Evolutionary conservation across 352 stramenopile genomes (phyloP).

Genomic region (Phytophthora colocasiae): DNA sequence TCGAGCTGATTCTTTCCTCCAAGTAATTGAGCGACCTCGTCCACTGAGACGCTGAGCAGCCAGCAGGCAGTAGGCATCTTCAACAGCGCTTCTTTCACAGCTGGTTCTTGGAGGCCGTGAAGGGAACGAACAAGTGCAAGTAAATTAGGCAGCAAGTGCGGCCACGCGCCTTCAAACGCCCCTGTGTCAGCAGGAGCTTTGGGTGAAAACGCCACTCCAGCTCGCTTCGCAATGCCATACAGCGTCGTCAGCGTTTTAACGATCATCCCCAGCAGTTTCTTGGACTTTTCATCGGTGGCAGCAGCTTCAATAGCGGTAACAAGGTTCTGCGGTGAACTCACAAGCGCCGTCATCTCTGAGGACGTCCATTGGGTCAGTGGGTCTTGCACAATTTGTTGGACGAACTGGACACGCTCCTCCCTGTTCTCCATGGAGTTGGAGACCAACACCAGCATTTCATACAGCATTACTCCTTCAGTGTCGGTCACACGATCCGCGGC

Average conservation of each 20-base stretch:
- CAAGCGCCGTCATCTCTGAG: constrained; percentile 68
- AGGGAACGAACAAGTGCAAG: constrained; percentile 63
- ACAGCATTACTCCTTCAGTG: constrained; percentile 78
- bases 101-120: constrained; percentile 62
- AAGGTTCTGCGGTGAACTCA: constrained; percentile 61
- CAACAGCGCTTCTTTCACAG: constrained; percentile 59
- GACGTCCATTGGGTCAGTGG: constrained; percentile 68
- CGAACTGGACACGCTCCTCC: constrained; percentile 68
- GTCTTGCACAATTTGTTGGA: constrained; percentile 79
- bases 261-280: constrained; percentile 59
- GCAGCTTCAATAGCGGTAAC: constrained; percentile 62
- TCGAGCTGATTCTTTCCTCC: constrained; percentile 78
- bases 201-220: constrained; percentile 32
- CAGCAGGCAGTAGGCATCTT: constrained; percentile 69
- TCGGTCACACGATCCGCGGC: constrained; percentile 73
- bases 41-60: constrained; percentile 72
- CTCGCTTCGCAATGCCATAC: constrained; percentile 78
- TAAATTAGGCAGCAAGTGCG: constrained; percentile 76
- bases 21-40: constrained; percentile 79
- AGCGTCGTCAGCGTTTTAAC: constrained; percentile 83
- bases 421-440: constrained; percentile 79
- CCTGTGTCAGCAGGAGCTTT: constrained; percentile 35
- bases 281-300: constrained; percentile 43
- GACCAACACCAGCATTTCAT: constrained; percentile 85
- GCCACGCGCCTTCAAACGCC: constrained; percentile 66